Conservation (phyloP, 129 eudicot genomes). For the sunflower (Helianthus annuus) region DNA sequence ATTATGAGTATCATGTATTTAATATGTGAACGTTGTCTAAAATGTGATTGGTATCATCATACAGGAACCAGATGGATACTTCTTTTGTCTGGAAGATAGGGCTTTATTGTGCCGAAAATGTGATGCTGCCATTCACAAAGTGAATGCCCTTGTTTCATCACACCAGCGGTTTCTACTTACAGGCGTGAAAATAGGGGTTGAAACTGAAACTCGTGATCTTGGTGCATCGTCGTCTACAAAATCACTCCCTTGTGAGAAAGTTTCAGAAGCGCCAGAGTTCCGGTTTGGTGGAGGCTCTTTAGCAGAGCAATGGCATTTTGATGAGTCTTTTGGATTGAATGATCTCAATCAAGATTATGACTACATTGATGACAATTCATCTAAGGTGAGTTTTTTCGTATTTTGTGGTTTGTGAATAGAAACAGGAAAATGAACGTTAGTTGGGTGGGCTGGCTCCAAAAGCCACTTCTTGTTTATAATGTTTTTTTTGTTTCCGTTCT, state of each 20-base stretch:
- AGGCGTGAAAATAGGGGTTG: conserved; percentile 78
- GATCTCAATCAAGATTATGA: conserved; percentile 48
- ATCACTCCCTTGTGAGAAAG: conserved; percentile 39
- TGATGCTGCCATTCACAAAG: conserved; percentile 78
- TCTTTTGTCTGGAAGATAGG: conserved; percentile 91
- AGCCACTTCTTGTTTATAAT: too few relatives aligned
- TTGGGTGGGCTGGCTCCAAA: too few relatives aligned
- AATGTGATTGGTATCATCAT: conserved; percentile 2
- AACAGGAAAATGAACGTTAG: too few relatives aligned
- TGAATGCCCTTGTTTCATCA: conserved; percentile 53
- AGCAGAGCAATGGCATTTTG: conserved; percentile 71
- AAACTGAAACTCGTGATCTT: conserved; percentile 33
- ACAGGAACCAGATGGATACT: conserved; percentile 73
- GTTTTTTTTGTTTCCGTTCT: too few relatives aligned
- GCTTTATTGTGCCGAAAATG: conserved; percentile 85
- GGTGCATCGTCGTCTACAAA: conserved; percentile 46
- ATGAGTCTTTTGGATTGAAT: conserved; percentile 60
- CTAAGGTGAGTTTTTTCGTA: conserved; percentile 46
- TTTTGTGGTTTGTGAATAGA: too few relatives aligned
- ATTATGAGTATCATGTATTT: too few relatives aligned
- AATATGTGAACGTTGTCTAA: too few relatives aligned
- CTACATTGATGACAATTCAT: conserved; percentile 46
- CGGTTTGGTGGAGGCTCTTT: conserved; percentile 58
- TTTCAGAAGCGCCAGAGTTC: conserved; percentile 34
- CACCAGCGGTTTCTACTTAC: conserved; percentile 85